Base-by-base conservation (phyloP, 139 green algal genomes). In the Pleodorina starrii region DNA sequence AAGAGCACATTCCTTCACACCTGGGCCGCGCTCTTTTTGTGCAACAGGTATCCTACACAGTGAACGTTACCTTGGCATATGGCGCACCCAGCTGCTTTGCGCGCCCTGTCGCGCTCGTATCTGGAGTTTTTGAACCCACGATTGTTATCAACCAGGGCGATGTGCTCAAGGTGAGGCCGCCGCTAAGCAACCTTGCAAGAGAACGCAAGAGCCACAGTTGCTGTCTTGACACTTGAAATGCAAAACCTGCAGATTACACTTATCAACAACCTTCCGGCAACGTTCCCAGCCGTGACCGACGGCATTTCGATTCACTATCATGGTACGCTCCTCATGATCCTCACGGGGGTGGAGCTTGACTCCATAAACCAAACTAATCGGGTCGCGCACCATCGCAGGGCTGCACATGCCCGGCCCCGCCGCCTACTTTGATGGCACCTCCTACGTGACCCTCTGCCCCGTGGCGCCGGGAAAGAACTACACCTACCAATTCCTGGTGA, bases 281-380 rank as follows among this genome's bases (percentile, higher is more conserved):
- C 63, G 21, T 92, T 77, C 25, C 94, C 94, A n/a, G 54, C 25
- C 21, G 72, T 85, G 0, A 46, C 63, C 29, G 72, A 87, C 38
- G 94, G 94, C 54, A 90, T 96, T 57, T 79, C 80, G 9, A 87
- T 96, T 21, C 94, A 96, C 82, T 95, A 69, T 35, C 94, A 96
- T 72, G 94, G 81, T 87, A 27, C 6, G 35, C 46, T 68, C 46
- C 44, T 60, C 17, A 60, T n/a, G n/a, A n/a, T n/a, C n/a, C n/a
- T n/a, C n/a, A n/a, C n/a, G n/a, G n/a, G n/a, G n/a, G n/a, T n/a
- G n/a, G n/a, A n/a, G n/a, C n/a, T n/a, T n/a, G n/a, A n/a, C n/a
- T n/a, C n/a, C n/a, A n/a, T n/a, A n/a, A n/a, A n/a, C n/a, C n/a
- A n/a, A n/a, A n/a, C n/a, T n/a, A n/a, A n/a, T n/a, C n/a, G n/a